These are phyloP conservation scores for Samsoniella hepiali DNA, from an alignment of 2,329 filamentous ascomycete species.

Conservation along the genomic window DNA sequence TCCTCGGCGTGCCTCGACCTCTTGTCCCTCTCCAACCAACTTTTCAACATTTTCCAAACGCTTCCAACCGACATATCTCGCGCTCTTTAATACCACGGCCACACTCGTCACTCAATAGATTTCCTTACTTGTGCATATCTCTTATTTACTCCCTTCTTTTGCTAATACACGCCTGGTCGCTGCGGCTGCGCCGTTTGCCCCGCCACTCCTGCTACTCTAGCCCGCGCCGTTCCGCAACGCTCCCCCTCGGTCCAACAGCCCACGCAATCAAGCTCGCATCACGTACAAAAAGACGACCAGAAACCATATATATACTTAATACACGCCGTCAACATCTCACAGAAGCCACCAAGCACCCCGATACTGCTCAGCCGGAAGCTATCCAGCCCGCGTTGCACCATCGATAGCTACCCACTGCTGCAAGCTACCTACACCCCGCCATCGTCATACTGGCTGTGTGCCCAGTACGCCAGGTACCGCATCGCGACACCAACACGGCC, in stretches of 20 bases:
- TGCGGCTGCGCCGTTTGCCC: constrained; percentile 15
- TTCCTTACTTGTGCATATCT: constrained; percentile 8
- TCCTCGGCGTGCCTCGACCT: not conserved
- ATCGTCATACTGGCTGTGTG: constrained; percentile 32
- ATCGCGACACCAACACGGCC: constrained; percentile 11
- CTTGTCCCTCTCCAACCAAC: constrained; percentile 7
- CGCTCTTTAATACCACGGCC: constrained; percentile 12
- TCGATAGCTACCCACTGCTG: not conserved
- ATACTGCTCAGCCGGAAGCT: not conserved
- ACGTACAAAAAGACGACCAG: not conserved
- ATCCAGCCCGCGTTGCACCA: not conserved
- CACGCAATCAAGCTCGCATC: not conserved
- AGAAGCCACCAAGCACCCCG: not conserved
- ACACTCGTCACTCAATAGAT: constrained; percentile 11
- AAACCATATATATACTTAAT: not conserved
- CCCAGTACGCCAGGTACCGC: constrained; percentile 31
- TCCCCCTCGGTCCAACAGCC: not conserved
- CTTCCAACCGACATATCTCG: not conserved
- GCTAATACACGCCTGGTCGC: constrained; percentile 3
- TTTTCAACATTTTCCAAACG: not conserved
- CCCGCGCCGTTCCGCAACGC: not conserved
- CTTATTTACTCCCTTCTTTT: not conserved
- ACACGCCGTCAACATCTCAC: not conserved
- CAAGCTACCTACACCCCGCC: constrained; percentile 7
- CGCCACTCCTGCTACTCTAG: not conserved